Conservation (phyloP, 148 eudicot species). For the Vaccinium vitisidaea region DNA sequence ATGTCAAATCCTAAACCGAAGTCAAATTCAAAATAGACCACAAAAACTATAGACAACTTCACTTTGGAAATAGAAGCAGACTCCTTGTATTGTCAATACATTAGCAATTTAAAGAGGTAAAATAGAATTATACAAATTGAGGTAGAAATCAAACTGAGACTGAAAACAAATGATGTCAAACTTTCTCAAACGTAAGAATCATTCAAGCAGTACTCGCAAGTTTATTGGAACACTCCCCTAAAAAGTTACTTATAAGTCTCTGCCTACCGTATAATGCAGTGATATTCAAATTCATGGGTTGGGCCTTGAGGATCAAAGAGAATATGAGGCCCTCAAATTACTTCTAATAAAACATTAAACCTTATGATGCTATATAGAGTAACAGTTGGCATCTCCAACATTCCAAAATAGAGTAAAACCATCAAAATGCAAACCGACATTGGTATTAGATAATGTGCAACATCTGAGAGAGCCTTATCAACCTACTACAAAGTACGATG, state of each 20-base stretch:
- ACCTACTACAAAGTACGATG: background rate
- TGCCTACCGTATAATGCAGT: background rate
- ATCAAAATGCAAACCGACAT: background rate
- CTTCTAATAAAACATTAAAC: background rate
- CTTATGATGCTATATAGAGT: background rate
- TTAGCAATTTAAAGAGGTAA: background rate
- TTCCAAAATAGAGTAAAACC: slow-evolving; percentile 14
- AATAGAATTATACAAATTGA: background rate
- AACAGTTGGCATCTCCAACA: background rate
- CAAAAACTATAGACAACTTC: background rate
- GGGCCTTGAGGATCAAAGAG: background rate
- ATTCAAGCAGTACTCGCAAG: background rate
- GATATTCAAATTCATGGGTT: background rate
- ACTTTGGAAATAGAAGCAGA: background rate
- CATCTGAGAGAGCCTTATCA: background rate
- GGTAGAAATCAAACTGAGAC: background rate
- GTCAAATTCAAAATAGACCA: background rate
- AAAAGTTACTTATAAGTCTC: background rate
- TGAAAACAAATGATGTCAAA: background rate
- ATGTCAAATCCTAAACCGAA: no score
- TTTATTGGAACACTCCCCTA: background rate
- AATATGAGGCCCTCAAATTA: background rate
- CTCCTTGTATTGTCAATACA: background rate
- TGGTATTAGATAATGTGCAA: background rate
- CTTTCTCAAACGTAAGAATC: background rate